Evolutionary conservation across 352 stramenopile species (phyloP).

Genomic region (Sclerospora graminicola): DNA sequence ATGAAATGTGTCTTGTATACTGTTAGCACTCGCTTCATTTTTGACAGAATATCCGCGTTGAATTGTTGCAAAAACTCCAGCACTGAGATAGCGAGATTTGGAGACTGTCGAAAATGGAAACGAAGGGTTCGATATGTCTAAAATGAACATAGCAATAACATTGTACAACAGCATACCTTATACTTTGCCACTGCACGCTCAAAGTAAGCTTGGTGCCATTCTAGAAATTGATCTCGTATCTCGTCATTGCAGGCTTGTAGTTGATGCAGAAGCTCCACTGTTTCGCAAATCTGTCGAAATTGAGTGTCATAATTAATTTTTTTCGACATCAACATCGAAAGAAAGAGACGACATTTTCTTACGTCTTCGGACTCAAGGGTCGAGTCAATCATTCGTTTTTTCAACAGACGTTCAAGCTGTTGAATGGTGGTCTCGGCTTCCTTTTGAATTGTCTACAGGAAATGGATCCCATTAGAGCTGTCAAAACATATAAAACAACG

Average conservation of each 20-base stretch:
- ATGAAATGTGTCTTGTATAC: slow-evolving; percentile 64
- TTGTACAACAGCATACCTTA: slow-evolving; percentile 20
- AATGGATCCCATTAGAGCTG: slow-evolving; percentile 1
- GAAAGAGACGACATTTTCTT: not conserved
- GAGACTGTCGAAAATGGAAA: slow-evolving; percentile 5
- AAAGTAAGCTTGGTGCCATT: slow-evolving; percentile 77
- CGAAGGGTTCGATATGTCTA: not conserved
- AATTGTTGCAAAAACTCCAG: slow-evolving; percentile 46
- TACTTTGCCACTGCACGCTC: slow-evolving; percentile 36
- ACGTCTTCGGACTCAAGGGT: slow-evolving; percentile 44
- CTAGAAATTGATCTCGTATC: slow-evolving; percentile 75
- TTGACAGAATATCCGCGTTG: slow-evolving; percentile 37
- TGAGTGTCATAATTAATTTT: not conserved
- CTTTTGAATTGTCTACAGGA: slow-evolving; percentile 60
- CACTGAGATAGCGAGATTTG: slow-evolving; percentile 30
- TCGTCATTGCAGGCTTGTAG: slow-evolving; percentile 60
- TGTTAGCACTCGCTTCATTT: slow-evolving; percentile 43
- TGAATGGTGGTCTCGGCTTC: slow-evolving; percentile 82
- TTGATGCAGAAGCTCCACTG: slow-evolving; percentile 47
- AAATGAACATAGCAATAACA: not conserved
- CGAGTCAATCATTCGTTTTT: slow-evolving; percentile 38
- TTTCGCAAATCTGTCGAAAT: slow-evolving; percentile 40
- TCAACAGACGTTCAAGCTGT: slow-evolving; percentile 54
- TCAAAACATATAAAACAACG: not conserved
- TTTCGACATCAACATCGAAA: no score